phyloP scores from a whole-genome alignment of 345 rosid species.

The Corymbia maculata region DNA sequence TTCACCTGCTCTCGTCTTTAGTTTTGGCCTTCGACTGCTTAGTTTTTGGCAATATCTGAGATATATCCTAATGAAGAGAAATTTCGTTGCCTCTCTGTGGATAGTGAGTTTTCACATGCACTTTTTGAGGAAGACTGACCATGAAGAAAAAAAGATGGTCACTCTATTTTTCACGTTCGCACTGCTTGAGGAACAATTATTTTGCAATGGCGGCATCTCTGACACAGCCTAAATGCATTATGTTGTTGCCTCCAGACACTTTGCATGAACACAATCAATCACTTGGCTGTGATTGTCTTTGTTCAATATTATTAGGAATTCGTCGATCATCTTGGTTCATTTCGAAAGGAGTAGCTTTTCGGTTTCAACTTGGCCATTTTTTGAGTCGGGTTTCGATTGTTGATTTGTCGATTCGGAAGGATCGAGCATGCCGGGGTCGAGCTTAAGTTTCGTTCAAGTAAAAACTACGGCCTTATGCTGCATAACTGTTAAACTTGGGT shows the following conservation, averaged over 20 bases:
- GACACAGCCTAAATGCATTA: not conserved
- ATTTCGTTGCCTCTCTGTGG: not conserved
- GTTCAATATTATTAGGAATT: not conserved
- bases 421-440: not conserved
- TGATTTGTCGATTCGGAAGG: not conserved
- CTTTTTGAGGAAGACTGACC: not conserved
- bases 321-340: not conserved
- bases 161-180: not conserved
- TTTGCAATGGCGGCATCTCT: not conserved
- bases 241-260: not conserved
- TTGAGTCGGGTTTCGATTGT: not conserved
- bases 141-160: not conserved
- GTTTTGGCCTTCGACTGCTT: not conserved
- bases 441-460: not conserved
- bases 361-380: not conserved
- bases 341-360: not conserved
- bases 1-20: not conserved
- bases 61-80: not conserved
- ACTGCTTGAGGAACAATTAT: not conserved
- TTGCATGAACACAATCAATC: not conserved
- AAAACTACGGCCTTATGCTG: not conserved
- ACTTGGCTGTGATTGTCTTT: not conserved
- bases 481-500: not conserved
- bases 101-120: not conserved
- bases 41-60: not conserved